phyloP scores from a whole-genome alignment of 306 rosid genomes.

The Rosa rugosa region DNA sequence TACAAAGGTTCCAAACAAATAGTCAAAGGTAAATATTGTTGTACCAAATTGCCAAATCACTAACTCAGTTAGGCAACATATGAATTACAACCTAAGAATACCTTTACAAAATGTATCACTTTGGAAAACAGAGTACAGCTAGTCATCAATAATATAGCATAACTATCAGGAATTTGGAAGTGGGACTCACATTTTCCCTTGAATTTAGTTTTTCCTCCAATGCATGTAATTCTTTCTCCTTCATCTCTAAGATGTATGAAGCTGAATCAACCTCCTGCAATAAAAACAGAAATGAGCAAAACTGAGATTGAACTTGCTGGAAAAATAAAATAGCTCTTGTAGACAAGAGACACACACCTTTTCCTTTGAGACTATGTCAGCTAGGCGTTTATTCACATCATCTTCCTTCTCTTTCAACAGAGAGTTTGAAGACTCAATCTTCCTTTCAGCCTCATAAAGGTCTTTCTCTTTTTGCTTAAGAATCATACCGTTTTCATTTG shows the following conservation, averaged over 20 bases:
- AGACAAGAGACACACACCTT: conserved; percentile 45
- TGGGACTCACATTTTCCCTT: conserved; percentile 70
- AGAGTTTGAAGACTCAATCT: conserved; percentile 40
- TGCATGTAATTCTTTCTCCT: conserved; percentile 54
- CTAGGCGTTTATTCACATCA: conserved; percentile 47
- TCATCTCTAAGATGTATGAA: conserved; percentile 44
- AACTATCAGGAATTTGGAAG: conserved; percentile 5
- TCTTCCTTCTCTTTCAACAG: conserved; percentile 61
- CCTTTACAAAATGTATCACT: neutral
- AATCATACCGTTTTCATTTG: conserved; percentile 48
- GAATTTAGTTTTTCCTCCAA: conserved; percentile 59
- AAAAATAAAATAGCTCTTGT: conserved; percentile 4
- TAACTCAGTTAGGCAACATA: neutral
- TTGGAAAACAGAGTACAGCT: neutral
- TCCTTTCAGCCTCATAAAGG: conserved; percentile 51
- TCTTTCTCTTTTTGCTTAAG: conserved; percentile 60
- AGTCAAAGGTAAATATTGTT: too few relatives aligned
- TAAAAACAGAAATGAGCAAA: conserved; percentile 5
- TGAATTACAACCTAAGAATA: neutral
- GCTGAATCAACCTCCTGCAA: conserved; percentile 58
- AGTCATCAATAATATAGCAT: conserved; percentile 7
- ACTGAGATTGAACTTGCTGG: neutral
- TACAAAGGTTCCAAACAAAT: neutral
- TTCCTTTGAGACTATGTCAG: conserved; percentile 53
- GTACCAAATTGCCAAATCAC: neutral